Percentiles rank a stretch among this genome's conserved stretches.
phyloP scores from a whole-genome alignment of 169 alveolate genomes.

The Perkinsus chesapeaki region DNA sequence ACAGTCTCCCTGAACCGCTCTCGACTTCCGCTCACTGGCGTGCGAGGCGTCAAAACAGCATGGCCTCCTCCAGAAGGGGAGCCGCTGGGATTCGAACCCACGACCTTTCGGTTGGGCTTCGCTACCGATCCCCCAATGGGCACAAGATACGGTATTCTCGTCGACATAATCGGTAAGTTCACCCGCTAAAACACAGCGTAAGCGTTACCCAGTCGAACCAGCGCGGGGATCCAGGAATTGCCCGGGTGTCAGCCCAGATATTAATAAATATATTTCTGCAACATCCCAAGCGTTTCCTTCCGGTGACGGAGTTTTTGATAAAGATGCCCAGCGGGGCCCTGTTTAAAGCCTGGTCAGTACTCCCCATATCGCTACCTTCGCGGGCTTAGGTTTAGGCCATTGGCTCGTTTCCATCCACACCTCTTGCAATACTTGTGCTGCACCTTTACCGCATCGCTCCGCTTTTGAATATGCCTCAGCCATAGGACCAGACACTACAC shows the following conservation, averaged over 20 bases:
- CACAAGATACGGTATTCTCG: not conserved
- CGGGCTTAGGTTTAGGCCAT: not conserved
- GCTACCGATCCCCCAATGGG: not conserved
- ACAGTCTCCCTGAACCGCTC: not conserved
- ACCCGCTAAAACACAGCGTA: not conserved
- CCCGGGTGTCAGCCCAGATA: not conserved
- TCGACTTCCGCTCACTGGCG: not conserved
- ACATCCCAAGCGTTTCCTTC: no score
- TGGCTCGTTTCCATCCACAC: not conserved
- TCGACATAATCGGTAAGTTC: not conserved
- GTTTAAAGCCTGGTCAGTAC: no score
- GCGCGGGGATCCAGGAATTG: not conserved
- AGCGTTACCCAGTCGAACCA: no score
- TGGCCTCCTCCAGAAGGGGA: not conserved
- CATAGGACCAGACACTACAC: not conserved
- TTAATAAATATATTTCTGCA: no score
- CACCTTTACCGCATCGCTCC: not conserved
- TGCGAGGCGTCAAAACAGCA: not conserved
- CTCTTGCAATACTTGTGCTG: not conserved
- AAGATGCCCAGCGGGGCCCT: no score
- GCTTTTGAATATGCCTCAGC: not conserved
- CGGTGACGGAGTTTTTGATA: no score
- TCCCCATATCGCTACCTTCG: no score
- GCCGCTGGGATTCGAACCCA: not conserved
- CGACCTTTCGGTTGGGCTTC: not conserved